Percentiles rank a stretch among this genome's conserved stretches.
Evolutionary conservation across 169 alveolate species (phyloP).

Genomic region (Cryptosporidium bovis): DNA sequence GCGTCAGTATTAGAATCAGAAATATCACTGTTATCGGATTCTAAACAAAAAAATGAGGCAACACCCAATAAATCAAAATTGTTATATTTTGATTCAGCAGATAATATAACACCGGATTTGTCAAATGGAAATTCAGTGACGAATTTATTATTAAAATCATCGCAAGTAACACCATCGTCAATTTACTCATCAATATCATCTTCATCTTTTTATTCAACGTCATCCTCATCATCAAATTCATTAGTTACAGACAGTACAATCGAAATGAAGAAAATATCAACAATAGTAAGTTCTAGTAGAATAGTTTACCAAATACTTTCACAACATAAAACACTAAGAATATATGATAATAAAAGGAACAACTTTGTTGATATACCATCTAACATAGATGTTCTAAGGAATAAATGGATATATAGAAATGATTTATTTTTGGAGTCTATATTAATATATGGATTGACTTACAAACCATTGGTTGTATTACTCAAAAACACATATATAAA

Average conservation of each 20-base stretch:
- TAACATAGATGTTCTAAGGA: conserved; percentile 24
- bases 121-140: conserved; percentile 5
- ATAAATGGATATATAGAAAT: conserved; percentile 40
- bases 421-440: conserved; percentile 32
- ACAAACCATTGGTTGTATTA: conserved; percentile 25
- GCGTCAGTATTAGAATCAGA: background rate
- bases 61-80: background rate
- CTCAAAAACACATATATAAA: background rate
- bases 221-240: conserved; percentile 13
- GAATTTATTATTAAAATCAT: conserved; percentile 12
- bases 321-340: conserved; percentile 3
- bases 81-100: background rate
- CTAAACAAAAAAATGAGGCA: too few relatives aligned
- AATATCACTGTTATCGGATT: too few relatives aligned
- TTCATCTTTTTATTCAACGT: conserved; percentile 43
- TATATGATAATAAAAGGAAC: conserved; percentile 14
- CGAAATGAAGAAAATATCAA: background rate
- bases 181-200: conserved; percentile 43
- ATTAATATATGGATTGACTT: conserved; percentile 22
- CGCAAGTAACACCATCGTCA: conserved; percentile 55
- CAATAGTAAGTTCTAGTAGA: background rate
- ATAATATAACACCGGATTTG: conserved; percentile 3
- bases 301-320: conserved; percentile 18
- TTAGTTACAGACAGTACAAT: background rate
- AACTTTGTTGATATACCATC: background rate